Conservation (phyloP, 208 protist species). For the Crithidia fasciculata region DNA sequence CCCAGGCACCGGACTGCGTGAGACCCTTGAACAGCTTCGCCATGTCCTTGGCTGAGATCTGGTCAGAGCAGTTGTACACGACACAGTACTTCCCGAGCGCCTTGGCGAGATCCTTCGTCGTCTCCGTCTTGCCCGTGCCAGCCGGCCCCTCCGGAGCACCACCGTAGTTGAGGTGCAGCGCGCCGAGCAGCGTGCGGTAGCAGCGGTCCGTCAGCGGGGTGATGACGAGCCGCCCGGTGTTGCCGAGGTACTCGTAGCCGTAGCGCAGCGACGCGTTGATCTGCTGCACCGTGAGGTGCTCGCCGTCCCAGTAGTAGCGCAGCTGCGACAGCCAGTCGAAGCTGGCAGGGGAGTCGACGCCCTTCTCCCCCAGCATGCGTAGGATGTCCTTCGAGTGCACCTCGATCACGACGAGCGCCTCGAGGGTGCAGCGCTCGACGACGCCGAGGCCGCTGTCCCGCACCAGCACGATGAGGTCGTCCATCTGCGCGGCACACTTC, state of each 20-base stretch:
- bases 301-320: slow-evolving; percentile 96
- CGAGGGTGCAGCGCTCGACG: slow-evolving; percentile 91
- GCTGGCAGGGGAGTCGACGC: slow-evolving; percentile 88
- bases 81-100: slow-evolving; percentile 96
- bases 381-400: slow-evolving; percentile 96
- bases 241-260: slow-evolving; percentile 98
- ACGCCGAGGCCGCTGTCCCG: slow-evolving; percentile 83
- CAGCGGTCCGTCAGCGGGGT: slow-evolving; percentile 96
- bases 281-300: slow-evolving; percentile 90
- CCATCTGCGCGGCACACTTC: slow-evolving; percentile 88
- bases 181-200: slow-evolving; percentile 96
- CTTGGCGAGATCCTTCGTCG: slow-evolving; percentile 98
- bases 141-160: slow-evolving; percentile 97
- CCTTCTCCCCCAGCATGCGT: slow-evolving; percentile 88
- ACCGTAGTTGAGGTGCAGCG: slow-evolving; percentile 97
- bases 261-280: slow-evolving; percentile 94
- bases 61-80: slow-evolving; percentile 99
- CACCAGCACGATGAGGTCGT: slow-evolving; percentile 93
- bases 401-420: slow-evolving; percentile 95
- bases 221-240: slow-evolving; percentile 95
- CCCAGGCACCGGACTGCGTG: slow-evolving; percentile 94
- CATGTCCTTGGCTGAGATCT: slow-evolving; percentile 96
- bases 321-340: slow-evolving; percentile 98
- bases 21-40: slow-evolving; percentile 97
- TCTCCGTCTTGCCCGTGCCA: slow-evolving; percentile 98